These are phyloP conservation scores for Cystobasidium pallidum DNA, from an alignment of 1,284 basidiomycete species.

Conservation along the genomic window DNA sequence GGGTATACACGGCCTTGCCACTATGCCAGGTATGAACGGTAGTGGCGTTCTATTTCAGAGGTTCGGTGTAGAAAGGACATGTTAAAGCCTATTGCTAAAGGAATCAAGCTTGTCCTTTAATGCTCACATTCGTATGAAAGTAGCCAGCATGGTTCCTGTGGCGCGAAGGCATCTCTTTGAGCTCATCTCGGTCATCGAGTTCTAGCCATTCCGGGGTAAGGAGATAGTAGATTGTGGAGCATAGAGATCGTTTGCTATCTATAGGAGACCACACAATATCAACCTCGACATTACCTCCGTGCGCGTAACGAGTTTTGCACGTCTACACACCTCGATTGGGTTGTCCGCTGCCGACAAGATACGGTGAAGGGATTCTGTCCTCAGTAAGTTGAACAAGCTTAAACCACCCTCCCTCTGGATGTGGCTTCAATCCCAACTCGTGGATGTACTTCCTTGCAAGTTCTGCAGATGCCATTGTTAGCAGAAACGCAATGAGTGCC, in stretches of 20 bases:
- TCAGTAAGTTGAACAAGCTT: conserved; percentile 7
- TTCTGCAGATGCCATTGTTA: conserved; percentile 6
- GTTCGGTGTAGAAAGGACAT: not conserved
- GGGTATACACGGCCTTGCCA: conserved; percentile 34
- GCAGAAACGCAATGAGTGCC: not conserved
- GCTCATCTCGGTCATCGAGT: not conserved
- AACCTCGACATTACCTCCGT: not conserved
- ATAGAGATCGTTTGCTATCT: not conserved
- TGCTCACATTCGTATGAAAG: conserved; percentile 34
- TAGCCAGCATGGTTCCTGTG: conserved; percentile 38
- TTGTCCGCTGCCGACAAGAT: not conserved
- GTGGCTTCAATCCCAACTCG: conserved; percentile 5
- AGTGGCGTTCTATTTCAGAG: conserved; percentile 8
- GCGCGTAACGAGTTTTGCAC: not conserved
- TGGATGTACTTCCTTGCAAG: conserved; percentile 12
- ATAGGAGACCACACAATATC: not conserved
- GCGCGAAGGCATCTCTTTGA: not conserved
- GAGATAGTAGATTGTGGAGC: conserved; percentile 30
- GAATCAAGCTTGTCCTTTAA: not conserved
- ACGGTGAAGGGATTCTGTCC: not conserved
- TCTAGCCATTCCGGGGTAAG: conserved; percentile 8
- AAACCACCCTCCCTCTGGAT: conserved; percentile 32
- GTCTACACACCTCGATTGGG: conserved; percentile 8
- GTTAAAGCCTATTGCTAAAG: too few species aligned
- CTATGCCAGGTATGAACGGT: conserved; percentile 36